phyloP scores from a whole-genome alignment of 805 yeast species.

The Brettanomyces bruxellensis region DNA sequence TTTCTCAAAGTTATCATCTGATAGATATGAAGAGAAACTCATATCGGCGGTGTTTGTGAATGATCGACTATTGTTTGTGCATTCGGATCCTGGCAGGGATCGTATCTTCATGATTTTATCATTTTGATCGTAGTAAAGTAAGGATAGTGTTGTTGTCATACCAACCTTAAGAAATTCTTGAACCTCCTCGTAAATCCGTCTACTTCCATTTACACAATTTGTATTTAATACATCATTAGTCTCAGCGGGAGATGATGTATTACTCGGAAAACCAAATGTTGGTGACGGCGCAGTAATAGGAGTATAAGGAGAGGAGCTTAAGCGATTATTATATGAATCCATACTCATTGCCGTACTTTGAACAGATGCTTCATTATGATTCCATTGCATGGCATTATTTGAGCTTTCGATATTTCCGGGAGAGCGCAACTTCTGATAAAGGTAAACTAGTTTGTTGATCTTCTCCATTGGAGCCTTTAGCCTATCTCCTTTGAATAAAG shows the following conservation, averaged over 20 bases:
- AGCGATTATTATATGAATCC: constrained; percentile 4
- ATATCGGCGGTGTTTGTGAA: constrained; percentile 1
- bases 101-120: constrained; percentile 22
- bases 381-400: neutral
- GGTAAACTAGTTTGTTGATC: constrained; percentile 36
- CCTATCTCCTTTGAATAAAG: constrained; percentile 40
- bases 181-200: constrained; percentile 22
- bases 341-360: neutral
- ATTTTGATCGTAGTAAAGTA: constrained; percentile 19
- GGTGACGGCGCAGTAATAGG: constrained; percentile 7
- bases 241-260: neutral
- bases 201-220: no score
- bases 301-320: constrained; percentile 1
- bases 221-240: no score
- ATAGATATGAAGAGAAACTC: constrained; percentile 13
- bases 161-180: constrained; percentile 36
- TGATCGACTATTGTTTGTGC: neutral
- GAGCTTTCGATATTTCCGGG: constrained; percentile 4
- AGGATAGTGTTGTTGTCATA: constrained; percentile 21
- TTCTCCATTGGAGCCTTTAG: constrained; percentile 50
- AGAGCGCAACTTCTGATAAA: constrained; percentile 22
- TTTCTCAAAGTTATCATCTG: constrained; percentile 18
- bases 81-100: neutral
- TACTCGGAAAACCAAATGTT: neutral
- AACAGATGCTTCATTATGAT: neutral